phyloP scores from a whole-genome alignment of 331 rosid genomes.

The Rhamnella rubrinervis region DNA sequence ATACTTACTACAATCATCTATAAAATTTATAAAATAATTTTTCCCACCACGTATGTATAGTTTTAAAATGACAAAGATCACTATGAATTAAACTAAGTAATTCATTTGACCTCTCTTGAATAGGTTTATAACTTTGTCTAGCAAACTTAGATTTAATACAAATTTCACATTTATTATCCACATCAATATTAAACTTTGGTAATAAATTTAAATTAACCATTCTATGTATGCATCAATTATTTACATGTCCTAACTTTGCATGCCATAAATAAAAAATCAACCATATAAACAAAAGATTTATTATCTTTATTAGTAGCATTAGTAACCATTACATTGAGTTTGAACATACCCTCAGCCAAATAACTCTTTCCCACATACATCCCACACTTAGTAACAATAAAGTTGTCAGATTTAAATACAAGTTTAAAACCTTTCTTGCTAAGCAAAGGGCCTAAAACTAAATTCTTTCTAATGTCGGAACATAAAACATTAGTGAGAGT shows the following conservation, averaged over 20 bases:
- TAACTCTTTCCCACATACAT: slow-evolving; percentile 2
- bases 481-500: not conserved
- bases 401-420: not conserved
- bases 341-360: not conserved
- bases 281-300: too few relatives aligned
- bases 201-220: not conserved
- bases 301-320: too few relatives aligned
- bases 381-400: not conserved
- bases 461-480: not conserved
- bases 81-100: too few relatives aligned
- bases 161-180: too few relatives aligned
- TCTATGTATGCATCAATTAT: not conserved
- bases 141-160: too few relatives aligned
- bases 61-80: too few relatives aligned
- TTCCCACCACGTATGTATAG: too few relatives aligned
- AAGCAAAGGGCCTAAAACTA: not conserved
- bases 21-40: too few relatives aligned
- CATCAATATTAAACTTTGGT: too few relatives aligned
- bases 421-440: not conserved
- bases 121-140: too few relatives aligned
- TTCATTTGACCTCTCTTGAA: too few relatives aligned
- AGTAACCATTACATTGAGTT: not conserved
- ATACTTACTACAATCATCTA: too few relatives aligned
- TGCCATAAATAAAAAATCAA: not conserved
- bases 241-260: not conserved